A percentile compares a stretch with the other conserved stretches of the same genome.
phyloP scores from a whole-genome alignment of 768 basidiomycete species.

The Lactarius tabidus region DNA sequence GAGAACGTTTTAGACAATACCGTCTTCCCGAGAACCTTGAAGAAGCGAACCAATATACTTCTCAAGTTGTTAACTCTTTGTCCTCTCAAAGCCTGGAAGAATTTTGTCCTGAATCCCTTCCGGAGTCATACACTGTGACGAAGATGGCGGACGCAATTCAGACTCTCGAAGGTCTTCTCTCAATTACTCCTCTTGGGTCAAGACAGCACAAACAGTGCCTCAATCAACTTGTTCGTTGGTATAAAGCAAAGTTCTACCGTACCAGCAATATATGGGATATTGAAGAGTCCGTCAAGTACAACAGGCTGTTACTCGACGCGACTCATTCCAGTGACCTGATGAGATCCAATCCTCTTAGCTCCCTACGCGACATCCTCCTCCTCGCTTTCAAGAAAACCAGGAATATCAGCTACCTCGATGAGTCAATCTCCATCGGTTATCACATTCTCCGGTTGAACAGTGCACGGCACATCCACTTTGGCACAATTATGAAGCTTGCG shows the following conservation, averaged over 20 bases:
- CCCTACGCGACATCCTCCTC: not conserved
- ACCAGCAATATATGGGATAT: not conserved
- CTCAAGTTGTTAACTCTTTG: not conserved
- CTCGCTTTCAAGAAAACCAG: not conserved
- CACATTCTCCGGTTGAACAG: not conserved
- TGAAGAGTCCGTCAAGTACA: not conserved
- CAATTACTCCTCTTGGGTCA: not conserved
- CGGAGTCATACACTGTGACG: not conserved
- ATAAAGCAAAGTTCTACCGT: not conserved
- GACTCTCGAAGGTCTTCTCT: not conserved
- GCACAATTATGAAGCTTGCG: not conserved
- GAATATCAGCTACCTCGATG: not conserved
- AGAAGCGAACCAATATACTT: not conserved
- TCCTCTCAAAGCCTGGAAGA: not conserved
- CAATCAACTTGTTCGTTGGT: not conserved
- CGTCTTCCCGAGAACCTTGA: not conserved
- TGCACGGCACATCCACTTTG: not conserved
- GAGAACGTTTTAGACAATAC: not conserved
- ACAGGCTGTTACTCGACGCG: not conserved
- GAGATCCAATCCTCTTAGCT: too few species aligned
- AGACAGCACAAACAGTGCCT: not conserved
- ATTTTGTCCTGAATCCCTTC: not conserved
- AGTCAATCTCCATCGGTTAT: not conserved
- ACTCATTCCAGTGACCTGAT: not conserved
- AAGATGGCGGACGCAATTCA: not conserved